Evolutionary conservation across 148 eudicot genomes (phyloP), one percentile per base, ranked within the genome.

Genomic region (Heliosperma pusillum): DNA sequence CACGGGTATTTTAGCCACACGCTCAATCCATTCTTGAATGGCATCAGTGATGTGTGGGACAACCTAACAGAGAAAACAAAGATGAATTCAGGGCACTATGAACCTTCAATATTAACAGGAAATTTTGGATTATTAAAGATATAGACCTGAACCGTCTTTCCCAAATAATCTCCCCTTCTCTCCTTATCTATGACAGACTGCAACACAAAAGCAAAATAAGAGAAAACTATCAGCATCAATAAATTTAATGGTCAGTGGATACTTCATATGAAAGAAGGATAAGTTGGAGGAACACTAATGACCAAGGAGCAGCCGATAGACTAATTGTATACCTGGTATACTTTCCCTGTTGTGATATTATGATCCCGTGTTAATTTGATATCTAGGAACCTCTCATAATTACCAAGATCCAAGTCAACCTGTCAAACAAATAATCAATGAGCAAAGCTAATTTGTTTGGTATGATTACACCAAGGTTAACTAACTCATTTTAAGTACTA

Each of bases 361-460:
- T 93, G 89, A 77, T 93, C 97, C 1, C 95, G 84, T 0, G 98
- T 93, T 78, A 93, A 74, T 82, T 83, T 88, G 81, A 91, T 82
- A 77, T 93, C 95, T 65, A 93, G 87, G 79, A 93, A 93, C 76
- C 98, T 84, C 83, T 93, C 98, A 79, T 93, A 93, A 80, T 93
- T 93, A 70, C 98, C 98, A 67, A 91, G 97, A 87, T 93, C 98
- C 82, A 93, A 79, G 85, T 93, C 98, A 95, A 91, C 98, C 98
- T 93, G 71, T 70, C 70, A 76, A 77, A 70, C 69, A 69, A 65
- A 11, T 13, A 44, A 67, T 21, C 29, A 56, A 59, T 25, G 21
- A 53, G 20, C 29, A 11, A 50, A 30, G 60, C 26, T 42, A 13
- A 25, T 63, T 63, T 63, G 55, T 0, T 50, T 50, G 55, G 17